Evolutionary conservation across 208 protist species (phyloP).

Genomic region (Tritrichomonas foetus): DNA sequence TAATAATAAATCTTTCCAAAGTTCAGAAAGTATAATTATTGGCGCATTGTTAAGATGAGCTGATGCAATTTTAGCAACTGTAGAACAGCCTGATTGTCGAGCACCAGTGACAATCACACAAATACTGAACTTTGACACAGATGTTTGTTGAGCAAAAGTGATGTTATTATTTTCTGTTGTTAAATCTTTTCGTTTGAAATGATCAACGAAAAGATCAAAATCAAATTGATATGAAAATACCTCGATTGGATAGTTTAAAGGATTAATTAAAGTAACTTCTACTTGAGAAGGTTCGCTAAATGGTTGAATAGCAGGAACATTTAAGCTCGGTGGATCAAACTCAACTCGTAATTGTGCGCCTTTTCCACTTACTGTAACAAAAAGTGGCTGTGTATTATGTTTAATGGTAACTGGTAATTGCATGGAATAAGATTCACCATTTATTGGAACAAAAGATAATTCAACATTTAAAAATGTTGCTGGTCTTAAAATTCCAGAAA

Average conservation of each 20-base stretch:
- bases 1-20: background rate
- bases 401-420: background rate
- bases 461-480: background rate
- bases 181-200: background rate
- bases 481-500: background rate
- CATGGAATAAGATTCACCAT: background rate
- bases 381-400: background rate
- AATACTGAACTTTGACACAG: background rate
- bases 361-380: background rate
- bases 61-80: background rate
- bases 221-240: conserved; percentile 19
- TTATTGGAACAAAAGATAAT: background rate
- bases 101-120: background rate
- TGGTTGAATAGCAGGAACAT: background rate
- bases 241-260: background rate
- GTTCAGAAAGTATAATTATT: background rate
- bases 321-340: background rate
- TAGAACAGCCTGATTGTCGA: background rate
- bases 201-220: background rate
- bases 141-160: no score
- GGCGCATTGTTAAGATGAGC: background rate
- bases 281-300: background rate
- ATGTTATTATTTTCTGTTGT: background rate
- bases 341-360: background rate
- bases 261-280: background rate